These are phyloP conservation scores for Chlorella sorokiniana DNA, from an alignment of 139 green algal genomes.

Conservation along the genomic window DNA sequence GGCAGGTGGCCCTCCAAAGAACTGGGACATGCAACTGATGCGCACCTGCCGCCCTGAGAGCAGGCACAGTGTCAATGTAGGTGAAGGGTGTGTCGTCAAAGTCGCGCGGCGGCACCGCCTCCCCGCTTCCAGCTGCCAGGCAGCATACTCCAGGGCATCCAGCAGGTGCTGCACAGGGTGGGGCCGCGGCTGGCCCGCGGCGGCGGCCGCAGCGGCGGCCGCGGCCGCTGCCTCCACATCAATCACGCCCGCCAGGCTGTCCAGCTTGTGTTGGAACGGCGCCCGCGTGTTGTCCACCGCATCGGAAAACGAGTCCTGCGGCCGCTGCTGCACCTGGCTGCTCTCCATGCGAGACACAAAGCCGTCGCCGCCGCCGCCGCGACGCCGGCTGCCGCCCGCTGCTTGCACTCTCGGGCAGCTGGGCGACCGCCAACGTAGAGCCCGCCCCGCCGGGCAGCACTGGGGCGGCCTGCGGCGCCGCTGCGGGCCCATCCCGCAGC, in stretches of 20 bases:
- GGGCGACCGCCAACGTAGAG: not conserved
- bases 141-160: constrained; percentile 50
- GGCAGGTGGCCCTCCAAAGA: too few relatives aligned
- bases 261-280: constrained; percentile 50
- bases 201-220: not conserved
- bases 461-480: not conserved
- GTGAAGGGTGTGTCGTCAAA: constrained; percentile 38
- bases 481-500: not conserved
- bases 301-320: constrained; percentile 62
- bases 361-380: not conserved
- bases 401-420: not conserved
- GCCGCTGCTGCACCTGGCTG: not conserved
- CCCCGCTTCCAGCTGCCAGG: constrained; percentile 43
- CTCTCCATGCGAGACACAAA: constrained; percentile 35
- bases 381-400: not conserved
- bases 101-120: constrained; percentile 15
- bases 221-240: constrained; percentile 7
- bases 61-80: constrained; percentile 37
- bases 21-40: too few relatives aligned
- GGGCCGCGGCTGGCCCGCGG: constrained; percentile 18
- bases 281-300: constrained; percentile 67
- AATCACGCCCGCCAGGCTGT: constrained; percentile 32
- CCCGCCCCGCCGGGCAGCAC: not conserved
- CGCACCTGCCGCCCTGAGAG: constrained; percentile 16
- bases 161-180: constrained; percentile 70